These are phyloP conservation scores for Xerocomellus amylosporus DNA, from an alignment of 768 basidiomycete species.

Conservation along the genomic window DNA sequence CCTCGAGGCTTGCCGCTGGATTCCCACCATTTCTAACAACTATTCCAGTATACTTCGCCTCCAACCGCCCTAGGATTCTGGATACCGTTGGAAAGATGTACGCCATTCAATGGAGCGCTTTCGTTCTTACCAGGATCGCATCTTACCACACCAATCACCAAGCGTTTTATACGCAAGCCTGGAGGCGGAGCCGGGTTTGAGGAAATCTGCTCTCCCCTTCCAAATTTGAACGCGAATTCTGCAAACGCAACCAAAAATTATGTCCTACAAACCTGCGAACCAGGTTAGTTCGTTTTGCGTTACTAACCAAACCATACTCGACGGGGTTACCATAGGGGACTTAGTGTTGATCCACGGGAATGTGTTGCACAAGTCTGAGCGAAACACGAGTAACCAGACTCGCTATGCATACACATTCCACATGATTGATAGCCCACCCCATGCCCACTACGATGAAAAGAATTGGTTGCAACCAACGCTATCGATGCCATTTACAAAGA, in stretches of 20 bases:
- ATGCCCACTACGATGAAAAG: conserved; percentile 78
- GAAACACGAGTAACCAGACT: conserved; percentile 75
- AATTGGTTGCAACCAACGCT: conserved; percentile 94
- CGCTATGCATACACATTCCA: conserved; percentile 96
- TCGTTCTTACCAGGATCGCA: conserved; percentile 93
- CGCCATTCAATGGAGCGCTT: conserved; percentile 75
- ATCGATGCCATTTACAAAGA: conserved; percentile 74
- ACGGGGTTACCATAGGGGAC: conserved; percentile 52
- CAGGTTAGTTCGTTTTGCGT: conserved; percentile 44
- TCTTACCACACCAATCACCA: conserved; percentile 63
- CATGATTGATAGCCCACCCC: conserved; percentile 78
- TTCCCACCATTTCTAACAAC: conserved; percentile 2
- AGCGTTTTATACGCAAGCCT: conserved; percentile 81
- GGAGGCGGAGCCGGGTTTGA: conserved; percentile 85
- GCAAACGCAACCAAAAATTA: conserved; percentile 42
- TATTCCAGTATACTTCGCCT: conserved; percentile 80
- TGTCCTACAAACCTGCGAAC: conserved; percentile 66
- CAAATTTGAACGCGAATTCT: conserved; percentile 3
- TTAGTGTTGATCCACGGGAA: conserved; percentile 92
- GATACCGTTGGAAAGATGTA: conserved; percentile 92
- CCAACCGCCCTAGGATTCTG: conserved; percentile 93
- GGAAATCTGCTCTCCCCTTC: conserved; percentile 40
- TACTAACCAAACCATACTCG: not conserved
- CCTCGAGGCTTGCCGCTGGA: not conserved
- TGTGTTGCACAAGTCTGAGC: conserved; percentile 89